A percentile compares a stretch with the other conserved stretches of the same genome.
Evolutionary conservation across 257 asterid species (phyloP).

Genomic region (Catharanthus roseus): DNA sequence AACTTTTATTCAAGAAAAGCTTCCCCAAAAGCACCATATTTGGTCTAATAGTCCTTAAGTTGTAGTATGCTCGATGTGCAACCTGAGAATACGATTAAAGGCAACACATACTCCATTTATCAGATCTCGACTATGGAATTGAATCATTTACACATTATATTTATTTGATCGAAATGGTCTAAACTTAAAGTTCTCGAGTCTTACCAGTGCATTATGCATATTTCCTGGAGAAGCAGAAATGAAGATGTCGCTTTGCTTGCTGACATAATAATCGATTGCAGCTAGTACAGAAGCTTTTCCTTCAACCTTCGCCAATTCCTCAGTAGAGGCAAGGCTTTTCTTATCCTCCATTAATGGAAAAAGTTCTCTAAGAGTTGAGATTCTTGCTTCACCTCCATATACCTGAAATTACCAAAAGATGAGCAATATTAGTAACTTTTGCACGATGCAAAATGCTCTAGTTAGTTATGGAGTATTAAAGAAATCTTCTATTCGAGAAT

Average conservation of each 20-base stretch:
- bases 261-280: slow-evolving; percentile 78
- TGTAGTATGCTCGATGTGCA: slow-evolving; percentile 71
- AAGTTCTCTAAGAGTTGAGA: slow-evolving; percentile 59
- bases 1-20: slow-evolving; percentile 77
- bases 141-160: not conserved
- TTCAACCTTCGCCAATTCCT: slow-evolving; percentile 61
- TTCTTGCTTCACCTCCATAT: slow-evolving; percentile 84
- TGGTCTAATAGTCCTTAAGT: slow-evolving; percentile 78
- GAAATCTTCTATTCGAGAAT: not conserved
- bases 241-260: slow-evolving; percentile 83
- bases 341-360: slow-evolving; percentile 89
- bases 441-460: not conserved
- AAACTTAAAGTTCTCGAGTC: not conserved
- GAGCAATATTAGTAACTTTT: not conserved
- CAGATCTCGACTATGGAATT: not conserved
- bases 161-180: not conserved
- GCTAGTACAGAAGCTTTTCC: slow-evolving; percentile 86
- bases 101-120: not conserved
- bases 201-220: slow-evolving; percentile 92
- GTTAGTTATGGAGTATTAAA: not conserved
- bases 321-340: slow-evolving; percentile 71
- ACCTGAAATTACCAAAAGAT: slow-evolving; percentile 36
- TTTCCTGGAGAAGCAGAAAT: slow-evolving; percentile 91
- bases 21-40: slow-evolving; percentile 84
- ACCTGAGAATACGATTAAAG: slow-evolving; percentile 36